Conservation (phyloP, 108 stramenopile genomes). For the Cyclotella kingstonii region DNA sequence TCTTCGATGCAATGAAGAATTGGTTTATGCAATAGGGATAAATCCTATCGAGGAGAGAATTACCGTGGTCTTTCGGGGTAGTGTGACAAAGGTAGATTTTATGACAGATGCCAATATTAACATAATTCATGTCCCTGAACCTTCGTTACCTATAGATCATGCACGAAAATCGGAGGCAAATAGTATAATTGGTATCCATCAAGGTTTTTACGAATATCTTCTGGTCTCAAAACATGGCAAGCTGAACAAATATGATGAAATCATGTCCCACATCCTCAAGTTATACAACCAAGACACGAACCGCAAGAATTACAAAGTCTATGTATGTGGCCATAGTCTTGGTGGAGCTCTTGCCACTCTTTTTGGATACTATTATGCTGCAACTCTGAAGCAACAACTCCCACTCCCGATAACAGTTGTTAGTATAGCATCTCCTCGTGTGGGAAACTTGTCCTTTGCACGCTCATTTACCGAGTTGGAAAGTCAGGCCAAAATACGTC, state of each 20-base stretch:
- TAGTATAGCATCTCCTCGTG: slow-evolving; percentile 62
- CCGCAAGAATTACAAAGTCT: slow-evolving; percentile 45
- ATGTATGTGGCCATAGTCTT: slow-evolving; percentile 71
- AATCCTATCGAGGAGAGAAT: slow-evolving; percentile 48
- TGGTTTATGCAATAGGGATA: slow-evolving; percentile 62
- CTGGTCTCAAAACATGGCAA: slow-evolving; percentile 39
- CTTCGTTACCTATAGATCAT: slow-evolving; percentile 14
- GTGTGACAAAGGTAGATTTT: slow-evolving; percentile 64
- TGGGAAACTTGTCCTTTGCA: slow-evolving; percentile 66
- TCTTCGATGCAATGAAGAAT: slow-evolving; percentile 49
- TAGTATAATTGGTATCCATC: slow-evolving; percentile 45
- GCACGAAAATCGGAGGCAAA: not conserved
- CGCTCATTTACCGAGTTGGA: slow-evolving; percentile 63
- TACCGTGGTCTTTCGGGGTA: slow-evolving; percentile 65
- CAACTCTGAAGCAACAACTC: slow-evolving; percentile 9
- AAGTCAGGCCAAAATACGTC: slow-evolving; percentile 54
- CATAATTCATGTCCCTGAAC: slow-evolving; percentile 46
- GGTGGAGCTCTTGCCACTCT: slow-evolving; percentile 77
- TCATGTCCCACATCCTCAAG: slow-evolving; percentile 48
- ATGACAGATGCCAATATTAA: slow-evolving; percentile 58
- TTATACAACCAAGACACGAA: slow-evolving; percentile 39
- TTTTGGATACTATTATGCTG: slow-evolving; percentile 66
- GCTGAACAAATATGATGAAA: slow-evolving; percentile 51
- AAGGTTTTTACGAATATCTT: slow-evolving; percentile 70
- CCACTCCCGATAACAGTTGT: slow-evolving; percentile 51